Percentiles rank a stretch among this genome's conserved stretches.
These are phyloP conservation scores for Amanita rubescens DNA, from an alignment of 768 basidiomycete genomes.

Conservation along the genomic window DNA sequence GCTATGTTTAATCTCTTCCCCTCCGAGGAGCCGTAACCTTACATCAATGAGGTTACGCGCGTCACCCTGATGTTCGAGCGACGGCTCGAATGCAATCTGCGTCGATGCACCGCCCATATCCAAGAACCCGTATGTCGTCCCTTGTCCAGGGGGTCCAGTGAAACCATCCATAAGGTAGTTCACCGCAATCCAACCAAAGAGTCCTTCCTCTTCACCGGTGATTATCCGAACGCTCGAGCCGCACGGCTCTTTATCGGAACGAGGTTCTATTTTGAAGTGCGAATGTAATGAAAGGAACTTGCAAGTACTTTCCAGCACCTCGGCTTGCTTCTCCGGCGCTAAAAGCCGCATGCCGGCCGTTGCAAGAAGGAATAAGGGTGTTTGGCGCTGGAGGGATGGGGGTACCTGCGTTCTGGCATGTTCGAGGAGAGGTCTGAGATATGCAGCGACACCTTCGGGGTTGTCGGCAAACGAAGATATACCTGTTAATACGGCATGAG, in stretches of 20 bases:
- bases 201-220: slow-evolving; percentile 95
- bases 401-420: slow-evolving; percentile 83
- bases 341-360: slow-evolving; percentile 97
- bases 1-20: slow-evolving; percentile 81
- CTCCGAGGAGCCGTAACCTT: slow-evolving; percentile 70
- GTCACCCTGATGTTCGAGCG: slow-evolving; percentile 44
- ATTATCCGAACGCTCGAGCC: slow-evolving; percentile 92
- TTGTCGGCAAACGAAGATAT: slow-evolving; percentile 75
- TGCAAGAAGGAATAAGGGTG: slow-evolving; percentile 90
- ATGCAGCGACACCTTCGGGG: slow-evolving; percentile 60
- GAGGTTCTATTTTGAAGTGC: slow-evolving; percentile 65
- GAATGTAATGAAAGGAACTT: slow-evolving; percentile 68
- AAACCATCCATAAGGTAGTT: slow-evolving; percentile 99
- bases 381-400: slow-evolving; percentile 74
- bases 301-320: slow-evolving; percentile 73
- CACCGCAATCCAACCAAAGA: slow-evolving; percentile 98
- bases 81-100: slow-evolving; percentile 96
- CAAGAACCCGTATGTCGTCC: slow-evolving; percentile 92
- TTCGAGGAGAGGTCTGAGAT: slow-evolving; percentile 75
- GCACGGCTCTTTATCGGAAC: slow-evolving; percentile 70
- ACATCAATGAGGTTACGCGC: slow-evolving; percentile 71
- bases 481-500: slow-evolving; percentile 38
- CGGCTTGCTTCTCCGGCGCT: slow-evolving; percentile 54
- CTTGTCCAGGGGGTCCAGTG: slow-evolving; percentile 41
- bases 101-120: slow-evolving; percentile 99